Conservation (phyloP, 1,284 basidiomycete genomes). For the Veloporphyrellus conicus region DNA sequence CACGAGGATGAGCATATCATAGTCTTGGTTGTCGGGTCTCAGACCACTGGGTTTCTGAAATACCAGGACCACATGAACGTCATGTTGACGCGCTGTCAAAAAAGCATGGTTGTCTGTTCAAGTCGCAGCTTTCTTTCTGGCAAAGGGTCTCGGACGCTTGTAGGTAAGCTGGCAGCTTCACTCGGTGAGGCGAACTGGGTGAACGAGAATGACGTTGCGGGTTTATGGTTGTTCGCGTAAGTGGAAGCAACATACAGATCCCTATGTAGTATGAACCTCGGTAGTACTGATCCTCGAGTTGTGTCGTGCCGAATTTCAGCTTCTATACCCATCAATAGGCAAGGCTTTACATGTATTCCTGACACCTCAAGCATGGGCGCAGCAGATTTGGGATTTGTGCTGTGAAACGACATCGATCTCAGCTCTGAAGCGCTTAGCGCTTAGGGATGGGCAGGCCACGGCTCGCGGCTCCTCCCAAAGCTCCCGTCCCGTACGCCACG, state of each 20-base stretch:
- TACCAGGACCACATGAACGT: conserved; percentile 58
- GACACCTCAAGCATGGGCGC: too few relatives aligned
- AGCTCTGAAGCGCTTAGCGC: too few relatives aligned
- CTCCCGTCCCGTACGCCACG: too few relatives aligned
- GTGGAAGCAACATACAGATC: not conserved
- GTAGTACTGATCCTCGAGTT: too few relatives aligned
- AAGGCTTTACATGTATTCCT: too few relatives aligned
- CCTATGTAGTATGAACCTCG: not conserved
- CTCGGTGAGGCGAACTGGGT: conserved; percentile 42
- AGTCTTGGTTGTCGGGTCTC: conserved; percentile 54
- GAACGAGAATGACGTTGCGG: conserved; percentile 4
- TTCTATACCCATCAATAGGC: too few relatives aligned
- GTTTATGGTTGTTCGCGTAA: too few relatives aligned
- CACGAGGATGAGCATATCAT: conserved; percentile 52
- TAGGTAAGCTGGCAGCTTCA: conserved; percentile 44
- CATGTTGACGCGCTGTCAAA: conserved; percentile 62
- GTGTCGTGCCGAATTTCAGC: too few relatives aligned
- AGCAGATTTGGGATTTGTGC: too few relatives aligned
- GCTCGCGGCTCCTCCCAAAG: too few relatives aligned
- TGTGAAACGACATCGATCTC: too few relatives aligned
- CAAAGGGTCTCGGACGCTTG: conserved; percentile 40
- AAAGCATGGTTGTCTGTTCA: conserved; percentile 51
- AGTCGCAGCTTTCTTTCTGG: conserved; percentile 43
- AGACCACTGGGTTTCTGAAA: conserved; percentile 45
- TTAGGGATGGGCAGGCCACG: too few relatives aligned